Evolutionary conservation across 208 protist species (phyloP).

Genomic region (Leishmania major): DNA sequence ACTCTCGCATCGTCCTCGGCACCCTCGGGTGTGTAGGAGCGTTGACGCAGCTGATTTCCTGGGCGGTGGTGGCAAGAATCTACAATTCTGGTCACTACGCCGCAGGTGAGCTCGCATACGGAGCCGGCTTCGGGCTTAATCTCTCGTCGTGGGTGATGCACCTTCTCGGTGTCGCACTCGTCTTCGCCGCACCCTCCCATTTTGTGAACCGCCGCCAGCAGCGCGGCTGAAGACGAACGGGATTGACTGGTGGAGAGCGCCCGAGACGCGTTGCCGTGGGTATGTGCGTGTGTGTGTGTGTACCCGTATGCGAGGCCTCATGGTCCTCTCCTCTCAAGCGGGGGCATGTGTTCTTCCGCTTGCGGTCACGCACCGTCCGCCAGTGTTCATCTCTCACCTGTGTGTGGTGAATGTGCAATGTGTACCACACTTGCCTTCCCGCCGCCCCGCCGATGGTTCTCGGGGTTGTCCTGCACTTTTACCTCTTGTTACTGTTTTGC

Average conservation of each 20-base stretch:
- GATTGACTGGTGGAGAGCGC: background rate
- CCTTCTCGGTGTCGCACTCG: constrained; percentile 24
- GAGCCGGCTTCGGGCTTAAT: constrained; percentile 65
- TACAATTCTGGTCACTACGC: constrained; percentile 34
- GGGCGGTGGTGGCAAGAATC: constrained; percentile 51
- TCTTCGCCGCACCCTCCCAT: constrained; percentile 17
- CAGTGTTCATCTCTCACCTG: background rate
- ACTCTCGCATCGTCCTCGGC: constrained; percentile 33
- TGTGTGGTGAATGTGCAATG: background rate
- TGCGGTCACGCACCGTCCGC: background rate
- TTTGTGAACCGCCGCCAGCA: constrained; percentile 11
- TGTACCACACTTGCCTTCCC: background rate
- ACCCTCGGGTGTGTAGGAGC: constrained; percentile 29
- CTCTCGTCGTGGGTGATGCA: constrained; percentile 59
- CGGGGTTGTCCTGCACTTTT: background rate
- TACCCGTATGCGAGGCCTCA: background rate
- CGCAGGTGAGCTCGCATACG: constrained; percentile 33
- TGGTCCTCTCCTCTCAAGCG: background rate
- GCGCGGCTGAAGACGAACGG: background rate
- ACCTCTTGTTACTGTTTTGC: background rate
- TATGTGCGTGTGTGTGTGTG: background rate
- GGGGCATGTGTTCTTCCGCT: background rate
- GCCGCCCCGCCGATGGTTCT: background rate
- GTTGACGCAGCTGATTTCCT: constrained; percentile 52
- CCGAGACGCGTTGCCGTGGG: background rate